Evolutionary conservation across 306 rosid species (phyloP), one percentile per base, ranked within the genome.

Genomic region (Medicago ruthenica): DNA sequence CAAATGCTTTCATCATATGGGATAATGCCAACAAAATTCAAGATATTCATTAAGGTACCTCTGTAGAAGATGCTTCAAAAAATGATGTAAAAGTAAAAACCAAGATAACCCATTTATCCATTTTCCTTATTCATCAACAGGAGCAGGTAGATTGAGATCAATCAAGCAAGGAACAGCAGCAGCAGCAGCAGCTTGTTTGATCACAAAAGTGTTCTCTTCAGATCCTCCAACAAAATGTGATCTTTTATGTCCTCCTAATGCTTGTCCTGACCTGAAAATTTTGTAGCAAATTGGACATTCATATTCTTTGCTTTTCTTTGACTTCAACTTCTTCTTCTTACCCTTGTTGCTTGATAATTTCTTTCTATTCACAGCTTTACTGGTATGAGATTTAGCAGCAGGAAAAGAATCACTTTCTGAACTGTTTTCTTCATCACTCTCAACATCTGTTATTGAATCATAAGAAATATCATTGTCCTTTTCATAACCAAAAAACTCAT

Each of bases 181-280:
- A 31, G 36, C 84, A 16, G 39, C 62, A 20, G 24, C 63, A 71
- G 41, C 88, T 78, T 86, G 90, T 61, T 81, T 82, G 59, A 84
- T 82, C 34, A 86, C 86, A 54, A 79, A 11, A 61, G 90, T 78
- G 75, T 80, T 83, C 18, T 86, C 88, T 75, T 80, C 90, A 76
- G 79, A 77, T 13, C 97, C 92, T 50, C 93, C 97, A 67, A 86
- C 82, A 79, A 90, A 89, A 80, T 94, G 98, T 67, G 98, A 94
- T 86, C 97, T 90, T 81, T 94, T 94, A 84, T 94, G 98, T 66
- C 98, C 98, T 4, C 98, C 98, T 63, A 94, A 87, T 45, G 98
- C 98, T 85, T 94, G 98, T 48, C 98, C 97, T 31, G 98, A 91
- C 85, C 80, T 78, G 88, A 89, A 91, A 48, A 83, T 83, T 18